These are phyloP conservation scores for Lyophyllum atratum DNA, from an alignment of 768 basidiomycete genomes.

Conservation along the genomic window DNA sequence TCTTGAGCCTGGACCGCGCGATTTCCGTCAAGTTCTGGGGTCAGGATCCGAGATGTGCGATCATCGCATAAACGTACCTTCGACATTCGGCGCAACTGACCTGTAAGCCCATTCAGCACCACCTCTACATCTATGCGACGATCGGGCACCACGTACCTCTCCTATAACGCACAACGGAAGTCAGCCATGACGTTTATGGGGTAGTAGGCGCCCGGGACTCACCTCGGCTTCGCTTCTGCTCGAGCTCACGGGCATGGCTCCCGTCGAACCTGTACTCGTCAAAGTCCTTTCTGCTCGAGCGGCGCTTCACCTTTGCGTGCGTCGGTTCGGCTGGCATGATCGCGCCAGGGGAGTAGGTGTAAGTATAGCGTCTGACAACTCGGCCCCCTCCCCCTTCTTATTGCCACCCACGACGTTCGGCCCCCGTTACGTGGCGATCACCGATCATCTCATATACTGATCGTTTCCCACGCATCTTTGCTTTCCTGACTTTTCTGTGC, in stretches of 20 bases:
- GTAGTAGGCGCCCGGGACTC: constrained; percentile 7
- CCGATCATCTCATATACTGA: too few relatives aligned
- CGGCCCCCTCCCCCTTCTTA: too few relatives aligned
- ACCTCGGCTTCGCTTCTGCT: constrained; percentile 73
- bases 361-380: too few relatives aligned
- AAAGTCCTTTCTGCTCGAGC: constrained; percentile 47
- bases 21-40: constrained; percentile 17
- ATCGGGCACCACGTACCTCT: constrained; percentile 25
- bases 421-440: too few relatives aligned
- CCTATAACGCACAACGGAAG: constrained; percentile 20
- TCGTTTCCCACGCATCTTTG: too few relatives aligned
- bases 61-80: constrained; percentile 46
- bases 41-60: neutral
- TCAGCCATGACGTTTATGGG: constrained; percentile 1
- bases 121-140: neutral
- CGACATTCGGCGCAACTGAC: constrained; percentile 83
- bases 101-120: constrained; percentile 32
- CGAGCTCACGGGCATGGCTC: constrained; percentile 64
- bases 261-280: constrained; percentile 54
- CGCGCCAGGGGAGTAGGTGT: too few relatives aligned
- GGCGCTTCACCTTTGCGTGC: constrained; percentile 52
- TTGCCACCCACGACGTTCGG: too few relatives aligned
- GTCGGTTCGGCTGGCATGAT: constrained; percentile 59
- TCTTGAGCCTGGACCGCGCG: constrained; percentile 54
- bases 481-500: too few relatives aligned